Percentiles rank a stretch among this genome's conserved stretches.
Evolutionary conservation across 371 early-diverging fungal genomes (phyloP).

Genomic region (Sanchytrium tribonematis): DNA sequence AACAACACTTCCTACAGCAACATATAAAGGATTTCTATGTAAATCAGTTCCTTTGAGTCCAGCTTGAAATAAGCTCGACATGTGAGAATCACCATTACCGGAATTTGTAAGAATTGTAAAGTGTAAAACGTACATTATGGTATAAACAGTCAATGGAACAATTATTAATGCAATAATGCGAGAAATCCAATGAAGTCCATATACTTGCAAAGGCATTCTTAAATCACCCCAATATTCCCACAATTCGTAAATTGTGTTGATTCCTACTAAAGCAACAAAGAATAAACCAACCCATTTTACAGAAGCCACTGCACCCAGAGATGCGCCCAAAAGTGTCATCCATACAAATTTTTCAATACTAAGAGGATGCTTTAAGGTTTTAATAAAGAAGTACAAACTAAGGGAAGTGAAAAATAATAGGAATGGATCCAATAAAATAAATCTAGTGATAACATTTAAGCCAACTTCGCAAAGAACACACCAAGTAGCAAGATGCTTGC

Average conservation of each 20-base stretch:
- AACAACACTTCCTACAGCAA: conserved; percentile 75
- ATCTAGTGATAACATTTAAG: conserved; percentile 48
- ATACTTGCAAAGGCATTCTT: conserved; percentile 31
- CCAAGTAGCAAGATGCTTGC: conserved; percentile 6
- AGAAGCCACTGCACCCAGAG: conserved; percentile 57
- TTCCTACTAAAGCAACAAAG: conserved; percentile 71
- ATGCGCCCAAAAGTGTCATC: conserved; percentile 59
- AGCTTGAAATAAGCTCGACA: conserved; percentile 95
- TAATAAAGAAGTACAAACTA: conserved; percentile 41
- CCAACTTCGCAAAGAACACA: conserved; percentile 13
- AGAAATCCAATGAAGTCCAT: conserved; percentile 43
- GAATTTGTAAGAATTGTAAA: conserved; percentile 59
- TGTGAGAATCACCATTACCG: conserved; percentile 87
- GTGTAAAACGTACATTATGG: conserved; percentile 64
- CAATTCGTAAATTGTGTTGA: conserved; percentile 73
- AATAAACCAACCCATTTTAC: conserved; percentile 99
- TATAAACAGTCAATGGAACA: conserved; percentile 61
- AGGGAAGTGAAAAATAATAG: conserved; percentile 71
- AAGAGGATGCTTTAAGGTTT: conserved; percentile 49
- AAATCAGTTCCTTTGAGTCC: conserved; percentile 57
- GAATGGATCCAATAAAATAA: conserved; percentile 93
- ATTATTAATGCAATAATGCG: conserved; percentile 51
- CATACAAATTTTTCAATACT: conserved; percentile 56
- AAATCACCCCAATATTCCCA: conserved; percentile 72
- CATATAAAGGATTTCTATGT: conserved; percentile 48